Percentiles rank a stretch among this genome's conserved stretches.
Evolutionary conservation across 441 rosid genomes (phyloP).

Genomic region (Macaranga tanarius): DNA sequence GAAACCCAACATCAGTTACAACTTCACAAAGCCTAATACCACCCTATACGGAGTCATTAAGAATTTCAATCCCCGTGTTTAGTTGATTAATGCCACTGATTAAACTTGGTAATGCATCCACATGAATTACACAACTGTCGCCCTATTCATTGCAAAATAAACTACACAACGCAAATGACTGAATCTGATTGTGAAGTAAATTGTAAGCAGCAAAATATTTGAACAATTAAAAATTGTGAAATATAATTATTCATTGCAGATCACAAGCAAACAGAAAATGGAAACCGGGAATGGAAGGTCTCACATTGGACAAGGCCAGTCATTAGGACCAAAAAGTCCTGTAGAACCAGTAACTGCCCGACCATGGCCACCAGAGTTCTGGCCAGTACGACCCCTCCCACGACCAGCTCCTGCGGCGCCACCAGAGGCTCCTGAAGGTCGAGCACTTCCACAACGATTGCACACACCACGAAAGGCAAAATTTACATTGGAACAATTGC

Average conservation of each 20-base stretch:
- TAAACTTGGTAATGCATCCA: background rate
- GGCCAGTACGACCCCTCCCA: slow-evolving; percentile 76
- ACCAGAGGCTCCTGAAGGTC: slow-evolving; percentile 86
- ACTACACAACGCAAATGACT: background rate
- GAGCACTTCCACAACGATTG: slow-evolving; percentile 90
- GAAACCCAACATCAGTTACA: background rate
- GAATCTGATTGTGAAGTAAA: background rate
- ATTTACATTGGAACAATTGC: slow-evolving; percentile 94
- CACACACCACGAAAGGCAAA: slow-evolving; percentile 97
- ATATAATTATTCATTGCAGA: background rate
- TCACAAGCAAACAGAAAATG: background rate
- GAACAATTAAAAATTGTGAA: background rate
- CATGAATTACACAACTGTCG: background rate
- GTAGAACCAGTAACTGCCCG: slow-evolving; percentile 58
- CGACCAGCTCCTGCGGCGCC: slow-evolving; percentile 71
- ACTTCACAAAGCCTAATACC: background rate
- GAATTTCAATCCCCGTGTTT: background rate
- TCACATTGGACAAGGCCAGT: slow-evolving; percentile 99
- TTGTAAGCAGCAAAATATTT: background rate
- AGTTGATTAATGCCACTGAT: background rate
- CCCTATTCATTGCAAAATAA: background rate
- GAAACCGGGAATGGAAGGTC: slow-evolving; percentile 25
- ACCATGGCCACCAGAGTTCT: slow-evolving; percentile 49
- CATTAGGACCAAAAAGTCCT: slow-evolving; percentile 96
- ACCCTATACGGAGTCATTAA: background rate